Conservation (phyloP, 2,329 filamentous ascomycete species). For the Aspergillus japonicus region DNA sequence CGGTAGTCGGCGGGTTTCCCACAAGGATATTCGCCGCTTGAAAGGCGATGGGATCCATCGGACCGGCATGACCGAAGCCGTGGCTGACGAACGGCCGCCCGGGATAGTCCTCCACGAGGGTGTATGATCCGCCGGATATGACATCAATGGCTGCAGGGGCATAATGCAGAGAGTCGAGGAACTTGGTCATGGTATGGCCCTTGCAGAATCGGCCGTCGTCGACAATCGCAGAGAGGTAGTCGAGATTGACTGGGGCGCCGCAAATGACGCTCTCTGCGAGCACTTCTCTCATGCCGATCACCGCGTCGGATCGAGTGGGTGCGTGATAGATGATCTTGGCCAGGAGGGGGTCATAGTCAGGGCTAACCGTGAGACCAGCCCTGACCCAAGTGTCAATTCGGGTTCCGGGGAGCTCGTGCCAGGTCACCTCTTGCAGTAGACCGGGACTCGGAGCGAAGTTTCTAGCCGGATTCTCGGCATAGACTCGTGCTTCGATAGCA, state of each 20-base stretch:
- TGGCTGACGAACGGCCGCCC: too few relatives aligned
- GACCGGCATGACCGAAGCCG: conserved; percentile 37
- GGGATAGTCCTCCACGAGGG: too few relatives aligned
- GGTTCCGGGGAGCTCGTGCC: conserved; percentile 49
- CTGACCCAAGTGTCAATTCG: conserved; percentile 66
- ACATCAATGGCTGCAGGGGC: too few relatives aligned
- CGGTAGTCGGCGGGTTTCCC: conserved; percentile 53
- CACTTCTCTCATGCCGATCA: too few relatives aligned
- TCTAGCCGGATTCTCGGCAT: conserved; percentile 59
- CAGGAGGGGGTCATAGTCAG: conserved; percentile 53
- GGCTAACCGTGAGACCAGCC: conserved; percentile 48
- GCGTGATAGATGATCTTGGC: conserved; percentile 54
- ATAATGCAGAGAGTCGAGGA: too few relatives aligned
- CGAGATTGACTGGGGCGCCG: too few relatives aligned
- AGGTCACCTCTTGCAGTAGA: conserved; percentile 56
- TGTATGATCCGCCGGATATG: too few relatives aligned
- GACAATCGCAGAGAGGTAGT: too few relatives aligned
- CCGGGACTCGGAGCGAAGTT: conserved; percentile 62
- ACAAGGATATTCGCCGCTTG: conserved; percentile 60
- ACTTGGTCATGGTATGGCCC: too few relatives aligned
- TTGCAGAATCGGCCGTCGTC: too few relatives aligned
- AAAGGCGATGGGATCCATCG: conserved; percentile 61
- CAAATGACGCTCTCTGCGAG: too few relatives aligned
- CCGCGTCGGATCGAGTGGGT: too few relatives aligned
- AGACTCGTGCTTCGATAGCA: conserved; percentile 56